These are phyloP conservation scores for Phytophthora idaei DNA, from an alignment of 352 stramenopile species.

Conservation along the genomic window DNA sequence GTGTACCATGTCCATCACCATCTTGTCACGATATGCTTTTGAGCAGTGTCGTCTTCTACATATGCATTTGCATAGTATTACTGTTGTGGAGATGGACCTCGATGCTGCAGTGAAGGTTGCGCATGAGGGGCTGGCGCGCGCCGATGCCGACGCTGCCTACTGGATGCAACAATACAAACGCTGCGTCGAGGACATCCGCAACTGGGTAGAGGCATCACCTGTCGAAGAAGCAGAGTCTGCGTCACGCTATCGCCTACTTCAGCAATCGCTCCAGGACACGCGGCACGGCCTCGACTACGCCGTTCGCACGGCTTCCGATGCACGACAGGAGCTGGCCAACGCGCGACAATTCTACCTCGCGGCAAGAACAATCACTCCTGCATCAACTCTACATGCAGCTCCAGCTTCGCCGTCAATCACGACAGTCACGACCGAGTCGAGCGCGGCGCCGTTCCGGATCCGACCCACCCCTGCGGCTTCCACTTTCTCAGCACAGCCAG, in stretches of 20 bases:
- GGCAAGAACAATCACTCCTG: background rate
- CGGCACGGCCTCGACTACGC: conserved; percentile 28
- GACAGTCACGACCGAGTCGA: too few species aligned
- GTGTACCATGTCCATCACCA: background rate
- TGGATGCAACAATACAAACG: conserved; percentile 34
- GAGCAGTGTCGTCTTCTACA: background rate
- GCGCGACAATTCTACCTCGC: conserved; percentile 25
- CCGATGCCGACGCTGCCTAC: conserved; percentile 14
- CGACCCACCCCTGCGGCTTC: background rate
- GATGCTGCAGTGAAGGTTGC: background rate
- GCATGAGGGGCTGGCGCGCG: conserved; percentile 3
- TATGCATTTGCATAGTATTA: background rate
- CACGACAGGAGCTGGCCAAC: conserved; percentile 21
- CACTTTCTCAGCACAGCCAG: background rate
- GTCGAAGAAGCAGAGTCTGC: conserved; percentile 5
- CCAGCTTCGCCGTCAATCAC: background rate
- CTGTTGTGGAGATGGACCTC: background rate
- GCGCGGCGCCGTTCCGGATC: conserved; percentile 1
- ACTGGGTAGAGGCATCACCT: conserved; percentile 1
- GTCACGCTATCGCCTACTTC: conserved; percentile 20
- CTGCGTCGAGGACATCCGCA: conserved; percentile 2
- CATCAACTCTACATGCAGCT: background rate
- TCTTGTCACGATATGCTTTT: background rate
- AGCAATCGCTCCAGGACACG: conserved; percentile 25
- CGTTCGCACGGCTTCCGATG: conserved; percentile 10